phyloP scores from a whole-genome alignment of 2,329 filamentous ascomycete genomes.

The Fusarium brevicatenulatum region DNA sequence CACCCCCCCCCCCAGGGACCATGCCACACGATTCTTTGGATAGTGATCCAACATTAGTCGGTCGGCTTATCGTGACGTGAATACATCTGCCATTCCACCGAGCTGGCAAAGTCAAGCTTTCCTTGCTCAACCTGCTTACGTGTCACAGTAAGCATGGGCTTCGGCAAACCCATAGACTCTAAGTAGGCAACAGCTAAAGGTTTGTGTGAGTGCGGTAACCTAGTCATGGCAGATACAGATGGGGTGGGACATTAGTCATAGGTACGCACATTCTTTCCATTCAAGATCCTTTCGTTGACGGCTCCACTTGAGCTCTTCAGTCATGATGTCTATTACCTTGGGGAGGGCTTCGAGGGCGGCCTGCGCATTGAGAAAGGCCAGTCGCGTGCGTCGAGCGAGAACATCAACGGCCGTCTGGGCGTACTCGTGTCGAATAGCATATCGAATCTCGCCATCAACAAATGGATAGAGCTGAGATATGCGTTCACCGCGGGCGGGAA shows the following conservation, averaged over 20 bases:
- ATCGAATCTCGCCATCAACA: conserved; percentile 90
- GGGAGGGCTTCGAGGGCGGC: conserved; percentile 89
- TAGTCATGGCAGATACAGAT: conserved; percentile 8
- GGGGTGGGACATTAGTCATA: not conserved
- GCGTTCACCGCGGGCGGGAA: conserved; percentile 83
- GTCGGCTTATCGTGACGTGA: conserved; percentile 66
- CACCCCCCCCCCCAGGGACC: not conserved
- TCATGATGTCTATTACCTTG: conserved; percentile 88
- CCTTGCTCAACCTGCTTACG: conserved; percentile 69
- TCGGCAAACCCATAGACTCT: conserved; percentile 73
- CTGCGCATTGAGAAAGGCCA: conserved; percentile 92
- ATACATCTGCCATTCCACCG: conserved; percentile 70
- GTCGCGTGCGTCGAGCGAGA: conserved; percentile 81
- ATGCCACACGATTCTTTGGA: not conserved
- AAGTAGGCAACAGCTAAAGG: conserved; percentile 66
- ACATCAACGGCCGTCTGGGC: conserved; percentile 92
- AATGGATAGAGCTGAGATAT: conserved; percentile 87
- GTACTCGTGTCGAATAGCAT: conserved; percentile 88
- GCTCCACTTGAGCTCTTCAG: conserved; percentile 83
- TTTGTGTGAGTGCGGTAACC: conserved; percentile 5
- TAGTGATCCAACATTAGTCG: conserved; percentile 37
- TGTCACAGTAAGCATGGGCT: conserved; percentile 66
- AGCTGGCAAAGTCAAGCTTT: conserved; percentile 66
- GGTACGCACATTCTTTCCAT: conserved; percentile 76
- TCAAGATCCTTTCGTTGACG: conserved; percentile 76